Conservation (phyloP, 768 basidiomycete species). For the Tylopilus balloui region DNA sequence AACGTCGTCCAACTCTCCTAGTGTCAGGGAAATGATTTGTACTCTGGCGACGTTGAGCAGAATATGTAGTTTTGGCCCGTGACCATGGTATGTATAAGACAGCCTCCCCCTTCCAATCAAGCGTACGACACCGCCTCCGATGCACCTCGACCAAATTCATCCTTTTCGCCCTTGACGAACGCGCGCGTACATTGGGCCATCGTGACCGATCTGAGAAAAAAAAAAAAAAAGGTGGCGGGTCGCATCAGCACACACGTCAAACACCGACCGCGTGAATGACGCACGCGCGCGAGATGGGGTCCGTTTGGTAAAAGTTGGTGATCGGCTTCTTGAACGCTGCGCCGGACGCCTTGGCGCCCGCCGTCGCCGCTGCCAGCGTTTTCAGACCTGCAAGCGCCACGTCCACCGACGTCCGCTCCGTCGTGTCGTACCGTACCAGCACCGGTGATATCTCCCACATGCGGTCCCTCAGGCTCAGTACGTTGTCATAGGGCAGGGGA, state of each 20-base stretch:
- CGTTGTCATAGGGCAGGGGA: slow-evolving; percentile 86
- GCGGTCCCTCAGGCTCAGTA: slow-evolving; percentile 77
- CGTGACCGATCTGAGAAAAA: slow-evolving; percentile 92
- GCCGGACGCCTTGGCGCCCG: slow-evolving; percentile 52
- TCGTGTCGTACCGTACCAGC: slow-evolving; percentile 76
- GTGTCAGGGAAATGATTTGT: no score
- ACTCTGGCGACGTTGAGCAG: no score
- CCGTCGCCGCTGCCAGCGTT: slow-evolving; percentile 47
- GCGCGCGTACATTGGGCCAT: slow-evolving; percentile 93
- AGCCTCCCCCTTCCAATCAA: neutral
- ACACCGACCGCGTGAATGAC: slow-evolving; percentile 33
- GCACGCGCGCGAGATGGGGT: slow-evolving; percentile 89
- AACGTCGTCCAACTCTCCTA: no score
- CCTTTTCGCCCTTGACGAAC: slow-evolving; percentile 66
- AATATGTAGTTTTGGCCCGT: no score
- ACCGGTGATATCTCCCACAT: slow-evolving; percentile 97
- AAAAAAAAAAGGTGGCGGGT: neutral
- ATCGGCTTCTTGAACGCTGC: slow-evolving; percentile 75
- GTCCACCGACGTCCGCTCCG: slow-evolving; percentile 72
- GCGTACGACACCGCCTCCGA: slow-evolving; percentile 14
- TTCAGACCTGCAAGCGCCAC: slow-evolving; percentile 69
- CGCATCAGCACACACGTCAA: neutral
- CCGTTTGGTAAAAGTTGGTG: slow-evolving; percentile 93
- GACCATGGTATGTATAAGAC: neutral
- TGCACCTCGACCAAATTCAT: neutral